Evolutionary conservation across 2,329 filamentous ascomycete species (phyloP).

Genomic region (Escovopsis weberi): DNA sequence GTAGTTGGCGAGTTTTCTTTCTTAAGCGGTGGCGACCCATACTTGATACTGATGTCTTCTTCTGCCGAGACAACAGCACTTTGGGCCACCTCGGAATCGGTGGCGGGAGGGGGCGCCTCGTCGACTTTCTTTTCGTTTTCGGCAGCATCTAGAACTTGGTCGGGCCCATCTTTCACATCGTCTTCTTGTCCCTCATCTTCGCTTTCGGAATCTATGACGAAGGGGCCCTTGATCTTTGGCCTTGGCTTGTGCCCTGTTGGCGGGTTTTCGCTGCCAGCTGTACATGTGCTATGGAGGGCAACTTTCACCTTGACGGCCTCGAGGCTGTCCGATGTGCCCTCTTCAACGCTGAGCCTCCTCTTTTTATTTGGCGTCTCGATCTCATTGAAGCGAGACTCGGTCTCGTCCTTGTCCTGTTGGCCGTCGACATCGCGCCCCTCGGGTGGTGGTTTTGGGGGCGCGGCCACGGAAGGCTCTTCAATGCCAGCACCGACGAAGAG

Average conservation of each 20-base stretch:
- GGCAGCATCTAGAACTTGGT: constrained; percentile 4
- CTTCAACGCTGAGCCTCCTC: constrained; percentile 14
- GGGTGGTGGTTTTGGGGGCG: constrained; percentile 4
- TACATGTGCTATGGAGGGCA: constrained; percentile 14
- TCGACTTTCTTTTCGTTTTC: background rate
- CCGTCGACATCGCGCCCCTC: constrained; percentile 16
- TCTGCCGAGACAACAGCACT: background rate
- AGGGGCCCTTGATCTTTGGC: constrained; percentile 31
- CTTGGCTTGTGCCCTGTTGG: constrained; percentile 9
- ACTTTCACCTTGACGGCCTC: background rate
- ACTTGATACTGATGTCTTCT: constrained; percentile 2
- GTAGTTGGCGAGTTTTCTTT: constrained; percentile 16
- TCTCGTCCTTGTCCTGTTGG: constrained; percentile 9
- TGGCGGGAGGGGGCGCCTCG: background rate
- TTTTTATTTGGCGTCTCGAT: constrained; percentile 18
- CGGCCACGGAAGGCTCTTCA: background rate
- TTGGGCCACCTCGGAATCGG: background rate
- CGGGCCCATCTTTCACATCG: constrained; percentile 9
- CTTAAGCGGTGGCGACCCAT: constrained; percentile 10
- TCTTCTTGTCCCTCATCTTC: constrained; percentile 20
- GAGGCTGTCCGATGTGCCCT: background rate
- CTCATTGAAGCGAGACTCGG: constrained; percentile 17
- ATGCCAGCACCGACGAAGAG: constrained; percentile 34
- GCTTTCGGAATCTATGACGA: constrained; percentile 55
- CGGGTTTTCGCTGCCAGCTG: constrained; percentile 10